Evolutionary conservation across 108 stramenopile genomes (phyloP), one percentile per base, ranked within the genome.

Genomic region (Nannochloropsis salina): DNA sequence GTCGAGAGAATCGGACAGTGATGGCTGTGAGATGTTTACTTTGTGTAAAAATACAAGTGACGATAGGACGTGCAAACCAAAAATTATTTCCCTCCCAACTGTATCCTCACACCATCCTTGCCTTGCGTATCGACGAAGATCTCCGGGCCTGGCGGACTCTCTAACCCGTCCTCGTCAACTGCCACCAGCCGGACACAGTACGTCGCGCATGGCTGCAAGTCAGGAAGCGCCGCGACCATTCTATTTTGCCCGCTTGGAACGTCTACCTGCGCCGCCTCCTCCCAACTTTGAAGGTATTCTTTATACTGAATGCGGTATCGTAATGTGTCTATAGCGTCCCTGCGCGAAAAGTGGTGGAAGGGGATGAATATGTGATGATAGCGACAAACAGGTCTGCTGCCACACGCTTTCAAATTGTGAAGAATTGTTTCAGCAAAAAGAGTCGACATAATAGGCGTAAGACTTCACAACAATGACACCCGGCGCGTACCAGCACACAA

Each of bases 121-220:
- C 61, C 61, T 74, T 15, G 20, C 61, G 61, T 74, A n/a, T 74
- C 61, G n/a, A 74, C n/a, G 15, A 74, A 15, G 6, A 74, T 74
- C 61, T 74, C 61, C 61, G 61, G 61, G 61, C 61, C 61, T 74
- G 61, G 20, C 61, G n/a, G n/a, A n/a, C 61, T 74, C 61, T 74
- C 61, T n/a, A 74, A 15, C 15, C n/a, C n/a, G 6, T 74, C 8
- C 61, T 74, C 20, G 15, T n/a, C 61, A 4, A 74, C 2, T 8
- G 61, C 61, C 4, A 74, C 61, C 15, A 74, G 4, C n/a, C 61
- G 15, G 15, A 74, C 61, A n/a, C 61, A 74, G 61, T 74, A 74
- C 20, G 61, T 74, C n/a, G 61, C 61, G n/a, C 61, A 74, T n/a
- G 61, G 61, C 61, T 74, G 61, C 61, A 74, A n/a, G n/a, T 74